These are phyloP conservation scores for Tricholoma hemisulphureum DNA, from an alignment of 768 basidiomycete genomes.

Conservation along the genomic window DNA sequence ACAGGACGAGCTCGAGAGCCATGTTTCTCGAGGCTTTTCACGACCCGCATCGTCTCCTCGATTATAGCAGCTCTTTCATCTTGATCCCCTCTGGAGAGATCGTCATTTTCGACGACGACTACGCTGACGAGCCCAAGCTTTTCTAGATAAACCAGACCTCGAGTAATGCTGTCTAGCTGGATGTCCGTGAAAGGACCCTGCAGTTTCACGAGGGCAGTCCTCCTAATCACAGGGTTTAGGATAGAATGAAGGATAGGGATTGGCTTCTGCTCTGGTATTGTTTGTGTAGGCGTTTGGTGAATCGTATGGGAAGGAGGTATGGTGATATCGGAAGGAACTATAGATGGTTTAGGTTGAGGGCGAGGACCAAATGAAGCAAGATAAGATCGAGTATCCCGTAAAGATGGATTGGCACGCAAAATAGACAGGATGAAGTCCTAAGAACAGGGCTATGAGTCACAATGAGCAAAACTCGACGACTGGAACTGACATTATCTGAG, in stretches of 20 bases:
- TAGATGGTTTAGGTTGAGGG: slow-evolving; percentile 36
- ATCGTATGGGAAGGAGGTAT: slow-evolving; percentile 28
- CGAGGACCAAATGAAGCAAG: slow-evolving; percentile 86
- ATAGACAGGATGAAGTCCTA: slow-evolving; percentile 98
- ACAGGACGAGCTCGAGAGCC: slow-evolving; percentile 88
- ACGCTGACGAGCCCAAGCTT: slow-evolving; percentile 95
- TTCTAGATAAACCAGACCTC: slow-evolving; percentile 92
- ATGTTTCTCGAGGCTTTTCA: slow-evolving; percentile 76
- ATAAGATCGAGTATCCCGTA: slow-evolving; percentile 88
- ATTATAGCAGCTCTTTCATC: slow-evolving; percentile 65
- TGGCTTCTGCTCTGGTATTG: slow-evolving; percentile 41
- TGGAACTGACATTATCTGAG: slow-evolving; percentile 49
- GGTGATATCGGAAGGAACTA: slow-evolving; percentile 22
- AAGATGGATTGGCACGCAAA: slow-evolving; percentile 86
- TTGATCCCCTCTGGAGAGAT: slow-evolving; percentile 62
- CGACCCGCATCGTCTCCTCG: slow-evolving; percentile 85
- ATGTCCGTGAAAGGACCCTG: slow-evolving; percentile 94
- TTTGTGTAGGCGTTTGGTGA: slow-evolving; percentile 27
- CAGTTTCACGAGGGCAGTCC: slow-evolving; percentile 93
- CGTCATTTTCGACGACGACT: slow-evolving; percentile 91
- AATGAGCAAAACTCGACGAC: slow-evolving; percentile 8
- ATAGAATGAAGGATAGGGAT: slow-evolving; percentile 68
- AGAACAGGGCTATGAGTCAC: slow-evolving; percentile 8
- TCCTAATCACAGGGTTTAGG: slow-evolving; percentile 77
- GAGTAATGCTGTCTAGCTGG: slow-evolving; percentile 90